Base-by-base conservation (phyloP, 2,329 filamentous ascomycete species). In the Fusarium globosum region DNA sequence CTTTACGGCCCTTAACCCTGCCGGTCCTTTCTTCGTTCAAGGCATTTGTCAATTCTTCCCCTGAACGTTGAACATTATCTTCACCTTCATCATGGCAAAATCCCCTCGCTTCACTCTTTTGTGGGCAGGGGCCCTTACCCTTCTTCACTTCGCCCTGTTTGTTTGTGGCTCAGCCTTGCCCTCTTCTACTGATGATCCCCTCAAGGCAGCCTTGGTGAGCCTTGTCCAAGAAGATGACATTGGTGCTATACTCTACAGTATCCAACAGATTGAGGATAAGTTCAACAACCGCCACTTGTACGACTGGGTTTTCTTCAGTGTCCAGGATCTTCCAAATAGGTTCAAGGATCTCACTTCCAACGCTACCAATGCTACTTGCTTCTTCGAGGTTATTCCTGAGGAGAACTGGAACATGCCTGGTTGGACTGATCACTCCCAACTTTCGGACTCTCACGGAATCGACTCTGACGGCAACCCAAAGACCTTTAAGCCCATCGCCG, bases 251-350 rank as follows among this genome's bases (percentile, higher is more conserved):
- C 72, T 82, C 48, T 79, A 74, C 28, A 80, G 81, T 23, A 80
- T 97, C 86, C 82, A 83, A 36, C 92, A 97, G 78, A 71, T 84
- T 7, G 82, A 84, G 64, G 73, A 79, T 9, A 77, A 77, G 3
- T 97, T 94, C 91, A 97, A 97, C 79, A 84, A 85, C 79, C 94
- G 94, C 73, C 93, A 94, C 85, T 92, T 93, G 77, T 97, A 97
- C 79, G 93, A 94, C 49, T 97, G 94, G 92, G 92, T 93, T 46
- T 96, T 97, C 84, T 94, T 96, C 87, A 96, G 95, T 82, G 91
- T 94, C 77, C 89, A 92, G 59, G 90, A 91, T 8, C 95, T 97
- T 79, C 91, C 91, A 8, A 89, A 93, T 14, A 90, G 93, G 67
- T 97, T 97, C 85, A 95, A 93, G 80, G 83, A 84, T 41, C 84